Conservation (phyloP, 331 rosid species). For the Arachis monticola region DNA sequence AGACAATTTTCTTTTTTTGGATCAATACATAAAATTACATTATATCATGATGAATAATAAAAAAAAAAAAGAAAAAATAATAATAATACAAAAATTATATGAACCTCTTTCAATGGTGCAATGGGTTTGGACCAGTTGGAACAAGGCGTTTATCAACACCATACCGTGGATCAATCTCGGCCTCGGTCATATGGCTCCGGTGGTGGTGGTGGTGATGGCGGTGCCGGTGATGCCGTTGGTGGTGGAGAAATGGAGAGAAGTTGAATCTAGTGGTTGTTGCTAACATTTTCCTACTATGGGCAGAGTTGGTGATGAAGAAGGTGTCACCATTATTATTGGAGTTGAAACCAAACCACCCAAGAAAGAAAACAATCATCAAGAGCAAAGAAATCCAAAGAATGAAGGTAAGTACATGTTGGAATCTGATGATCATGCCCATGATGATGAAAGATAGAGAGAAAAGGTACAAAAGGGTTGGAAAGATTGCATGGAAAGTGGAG, state of each 20-base stretch:
- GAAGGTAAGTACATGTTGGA: constrained; percentile 48
- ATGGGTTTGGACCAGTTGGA: constrained; percentile 93
- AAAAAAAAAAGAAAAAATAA: neutral
- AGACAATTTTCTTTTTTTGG: constrained; percentile 39
- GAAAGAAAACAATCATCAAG: constrained; percentile 43
- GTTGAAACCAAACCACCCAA: constrained; percentile 45
- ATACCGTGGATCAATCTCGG: constrained; percentile 66
- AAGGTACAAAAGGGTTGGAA: constrained; percentile 35
- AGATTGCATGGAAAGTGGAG: constrained; percentile 64
- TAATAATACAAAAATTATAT: constrained; percentile 16
- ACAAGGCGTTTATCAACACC: constrained; percentile 79
- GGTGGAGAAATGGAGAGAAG: constrained; percentile 60
- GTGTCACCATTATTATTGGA: neutral
- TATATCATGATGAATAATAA: constrained; percentile 39
- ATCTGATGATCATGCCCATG: constrained; percentile 56
- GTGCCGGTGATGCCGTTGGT: constrained; percentile 27
- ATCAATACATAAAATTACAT: constrained; percentile 55
- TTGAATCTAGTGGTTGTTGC: constrained; percentile 43
- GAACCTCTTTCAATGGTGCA: constrained; percentile 78
- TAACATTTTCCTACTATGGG: constrained; percentile 47
- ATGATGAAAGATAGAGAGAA: neutral
- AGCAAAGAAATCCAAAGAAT: constrained; percentile 52
- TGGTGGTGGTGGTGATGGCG: constrained; percentile 34
- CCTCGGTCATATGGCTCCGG: neutral
- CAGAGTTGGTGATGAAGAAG: neutral